Evolutionary conservation across 1,284 basidiomycete species (phyloP).

Genomic region (Tilletia caries): DNA sequence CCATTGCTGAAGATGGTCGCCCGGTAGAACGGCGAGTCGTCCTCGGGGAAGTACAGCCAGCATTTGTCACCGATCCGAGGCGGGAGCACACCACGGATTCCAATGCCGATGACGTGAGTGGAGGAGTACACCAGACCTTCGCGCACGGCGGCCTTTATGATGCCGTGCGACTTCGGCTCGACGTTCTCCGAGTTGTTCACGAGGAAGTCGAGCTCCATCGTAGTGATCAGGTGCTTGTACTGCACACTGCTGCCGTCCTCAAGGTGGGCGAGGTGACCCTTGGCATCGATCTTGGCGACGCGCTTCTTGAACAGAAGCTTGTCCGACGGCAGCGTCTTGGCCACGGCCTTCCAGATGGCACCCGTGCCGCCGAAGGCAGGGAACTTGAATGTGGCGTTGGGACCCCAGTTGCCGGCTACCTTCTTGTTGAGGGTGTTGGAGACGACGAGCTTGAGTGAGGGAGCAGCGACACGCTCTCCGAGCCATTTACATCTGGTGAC

Average conservation of each 20-base stretch:
- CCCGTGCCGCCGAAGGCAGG: conserved; percentile 60
- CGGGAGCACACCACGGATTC: conserved; percentile 58
- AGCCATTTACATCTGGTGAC: conserved; percentile 59
- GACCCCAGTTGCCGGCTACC: conserved; percentile 60
- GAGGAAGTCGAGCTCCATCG: conserved; percentile 58
- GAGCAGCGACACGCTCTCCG: conserved; percentile 61
- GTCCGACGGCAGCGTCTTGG: conserved; percentile 56
- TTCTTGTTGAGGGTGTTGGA: conserved; percentile 59
- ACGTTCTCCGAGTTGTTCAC: conserved; percentile 51
- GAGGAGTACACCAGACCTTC: conserved; percentile 57
- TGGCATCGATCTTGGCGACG: conserved; percentile 56
- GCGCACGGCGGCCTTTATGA: conserved; percentile 54
- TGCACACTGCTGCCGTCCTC: conserved; percentile 56
- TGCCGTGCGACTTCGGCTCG: conserved; percentile 53
- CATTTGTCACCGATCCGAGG: conserved; percentile 60
- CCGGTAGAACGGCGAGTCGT: conserved; percentile 61
- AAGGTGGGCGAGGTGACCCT: conserved; percentile 55
- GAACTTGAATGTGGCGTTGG: conserved; percentile 61
- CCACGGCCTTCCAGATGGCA: conserved; percentile 61
- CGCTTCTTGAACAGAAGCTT: conserved; percentile 55
- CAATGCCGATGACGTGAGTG: conserved; percentile 60
- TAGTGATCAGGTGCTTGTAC: conserved; percentile 58
- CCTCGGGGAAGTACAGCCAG: conserved; percentile 59
- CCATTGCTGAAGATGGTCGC: conserved; percentile 61
- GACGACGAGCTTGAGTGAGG: conserved; percentile 58